Evolutionary conservation across 768 basidiomycete species (phyloP), one percentile per base, ranked within the genome.

Genomic region (Chiua virens): DNA sequence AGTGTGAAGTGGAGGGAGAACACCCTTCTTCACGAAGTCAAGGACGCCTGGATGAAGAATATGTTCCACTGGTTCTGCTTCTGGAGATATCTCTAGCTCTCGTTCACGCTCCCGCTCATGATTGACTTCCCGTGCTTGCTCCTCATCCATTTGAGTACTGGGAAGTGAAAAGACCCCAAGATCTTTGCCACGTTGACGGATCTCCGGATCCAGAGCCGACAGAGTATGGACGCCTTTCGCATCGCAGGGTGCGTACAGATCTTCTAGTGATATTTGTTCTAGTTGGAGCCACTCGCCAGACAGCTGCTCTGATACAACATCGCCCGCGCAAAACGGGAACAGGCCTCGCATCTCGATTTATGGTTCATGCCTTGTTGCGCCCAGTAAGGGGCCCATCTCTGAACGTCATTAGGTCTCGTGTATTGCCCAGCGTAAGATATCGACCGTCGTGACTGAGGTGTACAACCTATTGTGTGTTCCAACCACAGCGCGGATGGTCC

Each of bases 71-170:
- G 50, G 38, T 5, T 6, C 9, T 25, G 34, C 50, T 2, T 27
- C 18, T 5, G 45, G 43, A 21, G 45, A 39, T 14, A 27, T 17
- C 23, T 37, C 40, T 10, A 28, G 17, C 15, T 49, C 41, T 2
- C 58, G 54, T 54, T 78, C 75, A n/a, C 57, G 56, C 50, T 78
- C 76, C 6, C 70, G 60, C 52, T 79, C 77, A 34, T 73, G 71
- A 6, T 52, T 56, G 10, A 77, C 63, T 50, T 79, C 75, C 40
- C 77, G 62, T 53, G 77, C 78, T 43, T 78, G 76, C 42, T 79
- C 77, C 51, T 79, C 75, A 18, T 72, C 72, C 53, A 75, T 55
- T 15, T 47, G 54, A 17, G 41, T 48, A 21, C 59, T 53, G 15
- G 51, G 36, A 1, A 71, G 34, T 43, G 37, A 48, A 45, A 38